These are phyloP conservation scores for Thalassiosira oceanica DNA, from an alignment of 352 stramenopile species.

Conservation along the genomic window DNA sequence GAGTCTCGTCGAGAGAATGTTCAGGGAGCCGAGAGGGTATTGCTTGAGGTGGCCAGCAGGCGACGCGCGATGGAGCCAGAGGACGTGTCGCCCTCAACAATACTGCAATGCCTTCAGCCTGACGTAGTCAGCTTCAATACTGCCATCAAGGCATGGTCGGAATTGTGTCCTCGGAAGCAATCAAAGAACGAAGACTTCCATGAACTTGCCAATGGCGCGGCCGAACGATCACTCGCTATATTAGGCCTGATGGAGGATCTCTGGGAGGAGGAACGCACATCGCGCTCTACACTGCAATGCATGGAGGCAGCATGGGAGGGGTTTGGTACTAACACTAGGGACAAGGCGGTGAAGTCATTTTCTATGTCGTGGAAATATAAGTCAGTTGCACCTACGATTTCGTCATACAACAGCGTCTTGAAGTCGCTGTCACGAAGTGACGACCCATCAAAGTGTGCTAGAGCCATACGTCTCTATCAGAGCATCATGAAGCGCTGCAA, in stretches of 20 bases:
- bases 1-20: constrained; percentile 32
- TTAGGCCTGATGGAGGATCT: constrained; percentile 43
- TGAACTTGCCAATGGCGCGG: constrained; percentile 4
- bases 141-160: constrained; percentile 34
- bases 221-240: constrained; percentile 25
- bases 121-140: constrained; percentile 46
- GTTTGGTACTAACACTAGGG: no score
- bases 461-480: constrained; percentile 17
- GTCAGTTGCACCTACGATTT: constrained; percentile 17
- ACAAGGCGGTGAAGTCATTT: no score
- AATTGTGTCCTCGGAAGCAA: constrained; percentile 13
- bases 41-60: constrained; percentile 26
- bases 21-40: constrained; percentile 22
- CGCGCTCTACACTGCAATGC: constrained; percentile 10
- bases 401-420: constrained; percentile 40
- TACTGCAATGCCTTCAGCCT: constrained; percentile 29
- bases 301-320: constrained; percentile 7
- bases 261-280: constrained; percentile 23
- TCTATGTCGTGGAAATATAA: no score
- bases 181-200: neutral
- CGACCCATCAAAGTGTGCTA: constrained; percentile 1
- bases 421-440: constrained; percentile 35
- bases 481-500: constrained; percentile 32
- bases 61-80: no score
- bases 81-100: constrained; percentile 15